phyloP scores from a whole-genome alignment of 805 yeast genomes.

The Cyberlindnera galapagoensis region DNA sequence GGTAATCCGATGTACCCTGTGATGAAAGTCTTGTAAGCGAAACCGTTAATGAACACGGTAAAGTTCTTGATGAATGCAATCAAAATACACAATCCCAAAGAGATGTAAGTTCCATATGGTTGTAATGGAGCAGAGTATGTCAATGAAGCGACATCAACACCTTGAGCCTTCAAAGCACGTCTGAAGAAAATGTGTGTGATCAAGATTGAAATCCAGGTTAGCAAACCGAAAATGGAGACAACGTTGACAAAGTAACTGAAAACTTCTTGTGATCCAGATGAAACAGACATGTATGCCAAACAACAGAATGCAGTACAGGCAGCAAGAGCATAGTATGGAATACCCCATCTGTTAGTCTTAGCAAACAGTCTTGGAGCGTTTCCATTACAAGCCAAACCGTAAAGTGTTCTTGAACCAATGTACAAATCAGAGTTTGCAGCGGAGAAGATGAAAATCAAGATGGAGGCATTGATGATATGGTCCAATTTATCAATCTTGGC shows the following conservation, averaged over 20 bases:
- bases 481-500: slow-evolving; percentile 63
- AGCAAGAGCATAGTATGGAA: slow-evolving; percentile 54
- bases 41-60: slow-evolving; percentile 59
- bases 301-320: slow-evolving; percentile 47
- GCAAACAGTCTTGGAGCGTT: slow-evolving; percentile 62
- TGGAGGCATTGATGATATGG: slow-evolving; percentile 71
- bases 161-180: slow-evolving; percentile 63
- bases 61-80: slow-evolving; percentile 63
- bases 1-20: slow-evolving; percentile 68
- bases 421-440: slow-evolving; percentile 79
- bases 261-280: slow-evolving; percentile 47
- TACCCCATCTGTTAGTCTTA: slow-evolving; percentile 49
- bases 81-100: slow-evolving; percentile 46
- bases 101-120: slow-evolving; percentile 60
- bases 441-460: slow-evolving; percentile 69
- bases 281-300: slow-evolving; percentile 65
- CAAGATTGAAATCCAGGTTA: slow-evolving; percentile 70
- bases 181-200: slow-evolving; percentile 61
- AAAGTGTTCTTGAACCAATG: slow-evolving; percentile 69
- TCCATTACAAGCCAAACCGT: slow-evolving; percentile 66
- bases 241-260: slow-evolving; percentile 70
- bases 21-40: slow-evolving; percentile 60
- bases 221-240: slow-evolving; percentile 67
- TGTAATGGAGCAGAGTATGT: slow-evolving; percentile 61
- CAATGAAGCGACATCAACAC: slow-evolving; percentile 36